Evolutionary conservation across 352 stramenopile species (phyloP), one percentile per base, ranked within the genome.

Genomic region (Phytophthora quininea): DNA sequence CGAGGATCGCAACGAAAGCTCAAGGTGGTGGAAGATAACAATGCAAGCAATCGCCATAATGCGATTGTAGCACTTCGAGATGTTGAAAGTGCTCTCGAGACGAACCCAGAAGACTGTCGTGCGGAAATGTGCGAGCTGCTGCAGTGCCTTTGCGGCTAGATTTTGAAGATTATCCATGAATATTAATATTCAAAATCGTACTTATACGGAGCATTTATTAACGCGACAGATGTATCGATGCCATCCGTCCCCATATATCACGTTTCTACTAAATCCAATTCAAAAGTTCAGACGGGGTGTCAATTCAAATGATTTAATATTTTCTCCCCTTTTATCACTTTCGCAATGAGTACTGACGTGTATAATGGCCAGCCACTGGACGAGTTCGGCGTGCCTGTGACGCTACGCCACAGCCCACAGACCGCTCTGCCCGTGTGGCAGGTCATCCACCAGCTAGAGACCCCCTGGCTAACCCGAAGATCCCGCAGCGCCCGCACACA

Each of bases 71-170:
- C 80, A 32, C 80, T 91, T 14, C 46, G 56, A 19, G 55, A 75
- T 2, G 58, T 91, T 3, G 82, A 88, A 45, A 42, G 62, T n/a
- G 82, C 80, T 9, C 70, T 91, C 4, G 82, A 91, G 32, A 35
- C 59, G 19, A 65, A 63, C 6, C 82, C 82, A 0, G 67, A 86
- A 10, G 82, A 91, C 55, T 91, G 80, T 19, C 82, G 82, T 8
- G 43, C 59, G 4, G 80, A 91, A 50, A 82, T 91, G 42, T 87
- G 79, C 35, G 50, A 73, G 1, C 31, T 86, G 6, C 63, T 89
- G 1, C 64, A 84, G 35, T 80, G 75, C 42, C 63, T 89, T 10
- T 77, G 64, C 14, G 15, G 35, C 6, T 61, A 56, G 10, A 40
- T 11, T 11, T 11, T 40, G 6, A 40, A 40, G 10, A 40, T 6